Percentiles rank a stretch among this genome's conserved stretches.
Evolutionary conservation across 495 filamentous ascomycete genomes (phyloP).

Genomic region (Podospora appendiculata): DNA sequence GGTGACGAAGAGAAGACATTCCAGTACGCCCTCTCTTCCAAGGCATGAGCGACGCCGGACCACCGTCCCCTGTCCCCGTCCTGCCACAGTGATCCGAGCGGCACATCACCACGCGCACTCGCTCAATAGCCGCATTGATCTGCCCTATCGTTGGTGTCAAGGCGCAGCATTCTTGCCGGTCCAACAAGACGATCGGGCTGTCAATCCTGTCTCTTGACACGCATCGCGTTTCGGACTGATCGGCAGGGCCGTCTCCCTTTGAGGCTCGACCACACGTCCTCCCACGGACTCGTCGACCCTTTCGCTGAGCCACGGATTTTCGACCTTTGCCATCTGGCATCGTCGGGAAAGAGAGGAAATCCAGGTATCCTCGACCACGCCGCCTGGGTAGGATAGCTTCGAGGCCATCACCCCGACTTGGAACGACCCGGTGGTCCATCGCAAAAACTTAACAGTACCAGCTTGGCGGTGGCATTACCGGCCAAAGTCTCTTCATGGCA

Average conservation of each 20-base stretch:
- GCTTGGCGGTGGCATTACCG: neutral
- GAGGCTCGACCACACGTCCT: neutral
- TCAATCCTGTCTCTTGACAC: neutral
- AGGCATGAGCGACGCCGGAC: too few relatives aligned
- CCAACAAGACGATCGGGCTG: neutral
- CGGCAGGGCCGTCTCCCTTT: neutral
- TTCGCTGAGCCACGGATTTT: too few relatives aligned
- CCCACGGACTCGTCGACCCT: too few relatives aligned
- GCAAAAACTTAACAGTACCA: neutral
- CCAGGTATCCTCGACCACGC: neutral
- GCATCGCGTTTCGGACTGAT: neutral
- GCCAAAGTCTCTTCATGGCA: slow-evolving; percentile 9
- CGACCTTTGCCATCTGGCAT: neutral
- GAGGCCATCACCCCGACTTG: neutral
- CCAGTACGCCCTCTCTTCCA: too few relatives aligned
- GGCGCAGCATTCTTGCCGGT: neutral
- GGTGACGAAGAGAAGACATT: too few relatives aligned
- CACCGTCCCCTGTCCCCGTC: too few relatives aligned
- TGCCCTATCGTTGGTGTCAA: neutral
- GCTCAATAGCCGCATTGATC: too few relatives aligned
- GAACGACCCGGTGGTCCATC: neutral
- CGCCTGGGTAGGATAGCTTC: neutral
- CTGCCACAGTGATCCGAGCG: too few relatives aligned
- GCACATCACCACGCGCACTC: too few relatives aligned
- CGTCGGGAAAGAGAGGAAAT: neutral